A percentile compares a stretch with the other conserved stretches of the same genome.
phyloP scores from a whole-genome alignment of 345 rosid genomes.

The Eucalyptus curtisii region DNA sequence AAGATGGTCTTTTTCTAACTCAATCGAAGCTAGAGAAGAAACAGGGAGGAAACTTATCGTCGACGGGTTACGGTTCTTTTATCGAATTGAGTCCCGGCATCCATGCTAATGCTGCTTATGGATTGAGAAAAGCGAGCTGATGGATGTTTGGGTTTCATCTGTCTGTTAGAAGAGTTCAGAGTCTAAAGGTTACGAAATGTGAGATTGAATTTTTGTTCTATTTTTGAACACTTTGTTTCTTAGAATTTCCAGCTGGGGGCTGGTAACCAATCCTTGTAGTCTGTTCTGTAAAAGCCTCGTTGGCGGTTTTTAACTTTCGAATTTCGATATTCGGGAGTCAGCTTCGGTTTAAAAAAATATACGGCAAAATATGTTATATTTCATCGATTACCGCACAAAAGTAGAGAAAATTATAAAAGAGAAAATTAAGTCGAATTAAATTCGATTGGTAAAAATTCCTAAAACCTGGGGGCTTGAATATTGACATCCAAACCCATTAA shows the following conservation, averaged over 20 bases:
- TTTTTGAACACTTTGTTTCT: background rate
- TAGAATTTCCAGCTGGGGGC: background rate
- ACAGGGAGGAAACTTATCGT: background rate
- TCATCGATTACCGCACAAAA: background rate
- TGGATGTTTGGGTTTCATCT: background rate
- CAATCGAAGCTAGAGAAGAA: background rate
- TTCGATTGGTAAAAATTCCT: background rate
- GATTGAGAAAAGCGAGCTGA: background rate
- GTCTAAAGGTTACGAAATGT: background rate
- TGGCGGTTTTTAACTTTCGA: background rate
- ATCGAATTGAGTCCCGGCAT: background rate
- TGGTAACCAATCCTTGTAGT: background rate
- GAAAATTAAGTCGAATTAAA: background rate
- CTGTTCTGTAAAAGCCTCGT: background rate
- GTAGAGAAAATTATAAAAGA: fast-evolving
- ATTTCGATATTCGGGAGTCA: fast-evolving
- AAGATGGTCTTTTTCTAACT: background rate
- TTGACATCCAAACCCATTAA: fast-evolving
- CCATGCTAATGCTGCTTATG: background rate
- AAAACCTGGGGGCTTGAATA: background rate
- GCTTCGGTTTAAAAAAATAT: background rate
- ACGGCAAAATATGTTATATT: background rate
- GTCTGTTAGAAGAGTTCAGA: too few relatives aligned
- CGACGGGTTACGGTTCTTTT: background rate
- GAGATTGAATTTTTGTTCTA: background rate